These are phyloP conservation scores for Dioszegia crocea DNA, from an alignment of 768 basidiomycete species.

Conservation along the genomic window DNA sequence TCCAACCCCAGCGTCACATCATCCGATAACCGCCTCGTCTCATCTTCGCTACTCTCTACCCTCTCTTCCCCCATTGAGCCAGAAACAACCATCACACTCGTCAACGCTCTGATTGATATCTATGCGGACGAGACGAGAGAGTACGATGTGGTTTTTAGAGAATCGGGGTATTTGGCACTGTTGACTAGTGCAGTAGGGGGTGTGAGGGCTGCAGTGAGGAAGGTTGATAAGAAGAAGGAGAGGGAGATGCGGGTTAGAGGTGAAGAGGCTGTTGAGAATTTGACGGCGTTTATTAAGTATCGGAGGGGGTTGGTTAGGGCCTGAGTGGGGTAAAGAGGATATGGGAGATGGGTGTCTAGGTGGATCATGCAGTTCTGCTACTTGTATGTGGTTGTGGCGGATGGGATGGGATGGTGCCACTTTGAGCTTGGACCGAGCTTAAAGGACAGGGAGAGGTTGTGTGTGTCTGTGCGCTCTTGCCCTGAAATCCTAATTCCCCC, in stretches of 20 bases:
- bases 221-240: constrained; percentile 51
- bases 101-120: constrained; percentile 83
- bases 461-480: no score
- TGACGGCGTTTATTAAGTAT: constrained; percentile 52
- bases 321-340: neutral
- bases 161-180: constrained; percentile 36
- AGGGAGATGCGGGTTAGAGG: constrained; percentile 47
- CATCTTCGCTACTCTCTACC: constrained; percentile 1
- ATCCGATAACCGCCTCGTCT: constrained; percentile 60
- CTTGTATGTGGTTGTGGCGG: no score
- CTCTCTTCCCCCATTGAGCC: constrained; percentile 1
- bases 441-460: neutral
- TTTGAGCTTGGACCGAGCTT: neutral
- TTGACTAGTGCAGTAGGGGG: constrained; percentile 40
- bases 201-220: constrained; percentile 43
- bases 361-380: no score
- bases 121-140: constrained; percentile 80
- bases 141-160: constrained; percentile 60
- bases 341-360: neutral
- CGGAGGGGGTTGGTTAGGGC: constrained; percentile 30
- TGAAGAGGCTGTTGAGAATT: constrained; percentile 52
- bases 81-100: constrained; percentile 71
- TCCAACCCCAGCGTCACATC: constrained; percentile 60
- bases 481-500: no score
- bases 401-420: no score